These are phyloP conservation scores for Populus tremula DNA, from an alignment of 345 rosid species.

Conservation along the genomic window DNA sequence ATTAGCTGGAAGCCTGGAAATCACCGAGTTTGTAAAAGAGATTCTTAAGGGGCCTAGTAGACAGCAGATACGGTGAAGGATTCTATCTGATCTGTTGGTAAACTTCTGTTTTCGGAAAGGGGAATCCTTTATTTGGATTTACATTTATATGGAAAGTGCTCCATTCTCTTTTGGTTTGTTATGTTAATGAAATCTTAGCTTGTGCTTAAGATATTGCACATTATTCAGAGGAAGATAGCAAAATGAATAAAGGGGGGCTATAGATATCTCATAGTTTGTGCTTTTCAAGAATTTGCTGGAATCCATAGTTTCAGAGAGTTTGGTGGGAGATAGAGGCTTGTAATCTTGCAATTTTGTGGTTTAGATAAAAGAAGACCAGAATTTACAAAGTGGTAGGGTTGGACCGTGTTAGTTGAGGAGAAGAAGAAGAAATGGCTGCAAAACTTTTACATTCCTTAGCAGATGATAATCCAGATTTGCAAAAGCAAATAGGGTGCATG, in stretches of 20 bases:
- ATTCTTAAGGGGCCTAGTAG: slow-evolving; percentile 2
- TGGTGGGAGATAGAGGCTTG: slow-evolving; percentile 5
- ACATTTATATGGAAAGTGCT: slow-evolving; percentile 45
- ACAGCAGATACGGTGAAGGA: neutral
- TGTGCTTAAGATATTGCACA: slow-evolving; percentile 22
- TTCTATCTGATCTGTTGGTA: slow-evolving; percentile 22
- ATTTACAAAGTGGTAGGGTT: neutral
- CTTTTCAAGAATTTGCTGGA: neutral
- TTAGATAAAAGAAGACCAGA: slow-evolving; percentile 7
- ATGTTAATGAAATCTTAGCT: slow-evolving; percentile 29
- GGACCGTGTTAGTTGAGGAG: neutral
- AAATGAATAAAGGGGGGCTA: neutral
- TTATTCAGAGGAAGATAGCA: slow-evolving; percentile 13
- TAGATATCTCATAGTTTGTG: slow-evolving; percentile 14
- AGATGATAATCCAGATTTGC: slow-evolving; percentile 88
- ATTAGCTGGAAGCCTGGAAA: slow-evolving; percentile 39
- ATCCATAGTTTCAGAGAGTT: slow-evolving; percentile 16
- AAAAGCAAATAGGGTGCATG: slow-evolving; percentile 97
- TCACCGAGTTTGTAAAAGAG: slow-evolving; percentile 12
- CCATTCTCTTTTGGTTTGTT: slow-evolving; percentile 29
- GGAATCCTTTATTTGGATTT: slow-evolving; percentile 31
- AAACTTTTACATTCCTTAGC: slow-evolving; percentile 89
- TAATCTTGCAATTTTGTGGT: neutral
- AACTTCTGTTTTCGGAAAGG: slow-evolving; percentile 34
- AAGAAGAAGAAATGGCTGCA: slow-evolving; percentile 64